These are phyloP conservation scores for Passiflora organensis DNA, from an alignment of 345 rosid genomes.

Conservation along the genomic window DNA sequence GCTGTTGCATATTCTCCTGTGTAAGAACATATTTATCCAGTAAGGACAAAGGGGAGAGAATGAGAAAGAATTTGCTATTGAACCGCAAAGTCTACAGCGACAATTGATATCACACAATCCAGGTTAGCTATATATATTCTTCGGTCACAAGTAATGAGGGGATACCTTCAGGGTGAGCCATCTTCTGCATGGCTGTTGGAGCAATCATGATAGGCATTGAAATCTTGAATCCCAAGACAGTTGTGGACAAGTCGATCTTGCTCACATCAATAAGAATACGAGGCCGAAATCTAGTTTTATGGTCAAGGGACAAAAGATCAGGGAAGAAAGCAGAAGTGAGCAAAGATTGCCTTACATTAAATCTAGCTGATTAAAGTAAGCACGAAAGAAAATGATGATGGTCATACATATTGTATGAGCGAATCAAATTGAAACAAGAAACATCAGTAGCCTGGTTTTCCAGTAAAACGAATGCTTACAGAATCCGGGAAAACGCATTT, in stretches of 20 bases:
- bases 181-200: slow-evolving; percentile 91
- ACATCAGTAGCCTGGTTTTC: neutral
- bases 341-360: neutral
- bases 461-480: slow-evolving; percentile 35
- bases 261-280: slow-evolving; percentile 85
- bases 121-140: no score
- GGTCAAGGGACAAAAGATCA: neutral
- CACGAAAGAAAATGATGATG: no score
- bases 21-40: slow-evolving; percentile 9
- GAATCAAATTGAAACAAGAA: neutral
- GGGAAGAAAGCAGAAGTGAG: neutral
- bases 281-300: slow-evolving; percentile 79
- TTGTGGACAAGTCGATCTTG: slow-evolving; percentile 70
- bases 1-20: slow-evolving; percentile 94
- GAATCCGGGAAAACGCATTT: slow-evolving; percentile 80
- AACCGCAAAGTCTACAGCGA: no score
- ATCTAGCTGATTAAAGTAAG: no score
- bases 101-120: no score
- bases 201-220: slow-evolving; percentile 98
- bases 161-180: slow-evolving; percentile 97
- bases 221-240: slow-evolving; percentile 73
- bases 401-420: no score
- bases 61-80: neutral
- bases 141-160: no score
- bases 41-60: slow-evolving; percentile 5